A percentile compares a stretch with the other conserved stretches of the same genome.
Evolutionary conservation across 352 stramenopile species (phyloP).

Genomic region (Pythium monospermum): DNA sequence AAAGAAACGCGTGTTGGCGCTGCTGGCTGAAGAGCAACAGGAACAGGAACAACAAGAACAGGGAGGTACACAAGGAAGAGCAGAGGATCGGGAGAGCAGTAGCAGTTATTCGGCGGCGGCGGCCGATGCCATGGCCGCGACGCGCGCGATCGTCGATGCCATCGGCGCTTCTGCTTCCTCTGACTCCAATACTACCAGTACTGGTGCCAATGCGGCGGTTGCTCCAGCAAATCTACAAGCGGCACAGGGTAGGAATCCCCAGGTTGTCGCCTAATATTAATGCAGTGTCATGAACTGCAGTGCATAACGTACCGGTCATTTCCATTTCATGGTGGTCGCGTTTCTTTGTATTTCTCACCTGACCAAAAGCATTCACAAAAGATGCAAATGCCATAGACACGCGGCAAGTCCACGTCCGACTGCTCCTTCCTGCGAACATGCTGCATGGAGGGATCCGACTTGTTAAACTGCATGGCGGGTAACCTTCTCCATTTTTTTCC

Average conservation of each 20-base stretch:
- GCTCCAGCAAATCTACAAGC: no score
- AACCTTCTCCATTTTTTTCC: neutral
- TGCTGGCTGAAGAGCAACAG: constrained; percentile 14
- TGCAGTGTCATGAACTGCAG: no score
- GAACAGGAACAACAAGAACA: constrained; percentile 1
- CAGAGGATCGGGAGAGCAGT: neutral
- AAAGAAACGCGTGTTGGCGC: constrained; percentile 19
- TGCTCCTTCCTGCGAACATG: neutral
- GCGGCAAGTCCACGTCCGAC: no score
- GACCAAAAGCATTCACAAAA: no score
- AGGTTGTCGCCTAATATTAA: no score
- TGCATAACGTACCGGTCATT: neutral
- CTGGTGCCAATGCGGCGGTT: no score
- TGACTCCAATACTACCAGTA: no score
- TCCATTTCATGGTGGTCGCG: neutral
- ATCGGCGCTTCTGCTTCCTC: no score
- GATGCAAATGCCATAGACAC: constrained; percentile 15
- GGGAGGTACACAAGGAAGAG: neutral
- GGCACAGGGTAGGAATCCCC: no score
- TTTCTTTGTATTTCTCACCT: constrained; percentile 17
- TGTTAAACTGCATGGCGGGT: neutral
- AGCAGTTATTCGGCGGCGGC: neutral
- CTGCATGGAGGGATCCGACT: constrained; percentile 6
- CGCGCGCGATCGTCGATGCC: neutral
- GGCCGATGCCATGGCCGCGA: neutral